phyloP scores from a whole-genome alignment of 1,284 basidiomycete genomes.

The Inonotus hispidus region DNA sequence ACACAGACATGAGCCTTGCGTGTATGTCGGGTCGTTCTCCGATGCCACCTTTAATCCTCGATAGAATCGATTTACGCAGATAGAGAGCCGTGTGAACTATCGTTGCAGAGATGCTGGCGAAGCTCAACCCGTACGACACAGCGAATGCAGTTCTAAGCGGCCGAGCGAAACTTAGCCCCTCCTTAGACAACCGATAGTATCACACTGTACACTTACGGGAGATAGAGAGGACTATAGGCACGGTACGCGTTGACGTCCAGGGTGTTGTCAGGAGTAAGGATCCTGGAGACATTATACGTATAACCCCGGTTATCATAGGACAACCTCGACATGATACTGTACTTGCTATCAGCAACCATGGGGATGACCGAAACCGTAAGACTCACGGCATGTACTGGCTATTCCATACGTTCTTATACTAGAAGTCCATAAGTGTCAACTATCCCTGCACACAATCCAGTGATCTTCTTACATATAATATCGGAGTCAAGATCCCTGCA shows the following conservation, averaged over 20 bases:
- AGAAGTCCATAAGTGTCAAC: conserved; percentile 27
- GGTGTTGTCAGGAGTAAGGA: conserved; percentile 45
- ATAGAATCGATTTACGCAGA: conserved; percentile 76
- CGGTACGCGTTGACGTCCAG: conserved; percentile 50
- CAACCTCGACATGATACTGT: conserved; percentile 44
- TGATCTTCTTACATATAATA: conserved; percentile 15
- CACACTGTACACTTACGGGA: conserved; percentile 36
- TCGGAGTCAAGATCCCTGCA: conserved; percentile 19
- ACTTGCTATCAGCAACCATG: not conserved
- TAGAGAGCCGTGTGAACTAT: conserved; percentile 78
- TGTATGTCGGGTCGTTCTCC: conserved; percentile 84
- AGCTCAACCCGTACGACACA: conserved; percentile 59
- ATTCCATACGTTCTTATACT: conserved; percentile 37
- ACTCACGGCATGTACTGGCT: conserved; percentile 34
- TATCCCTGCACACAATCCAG: conserved; percentile 31
- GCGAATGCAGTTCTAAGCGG: conserved; percentile 46
- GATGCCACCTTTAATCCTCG: conserved; percentile 55
- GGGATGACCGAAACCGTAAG: not conserved
- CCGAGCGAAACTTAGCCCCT: not conserved
- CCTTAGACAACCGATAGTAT: not conserved
- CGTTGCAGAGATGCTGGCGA: conserved; percentile 55
- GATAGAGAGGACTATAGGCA: conserved; percentile 54
- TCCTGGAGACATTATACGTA: conserved; percentile 51
- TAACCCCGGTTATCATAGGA: conserved; percentile 54
- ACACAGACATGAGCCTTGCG: conserved; percentile 74